A percentile compares a stretch with the other conserved stretches of the same genome.
Conservation (phyloP, 208 protist genomes). For the Leishmania guyanensis region DNA sequence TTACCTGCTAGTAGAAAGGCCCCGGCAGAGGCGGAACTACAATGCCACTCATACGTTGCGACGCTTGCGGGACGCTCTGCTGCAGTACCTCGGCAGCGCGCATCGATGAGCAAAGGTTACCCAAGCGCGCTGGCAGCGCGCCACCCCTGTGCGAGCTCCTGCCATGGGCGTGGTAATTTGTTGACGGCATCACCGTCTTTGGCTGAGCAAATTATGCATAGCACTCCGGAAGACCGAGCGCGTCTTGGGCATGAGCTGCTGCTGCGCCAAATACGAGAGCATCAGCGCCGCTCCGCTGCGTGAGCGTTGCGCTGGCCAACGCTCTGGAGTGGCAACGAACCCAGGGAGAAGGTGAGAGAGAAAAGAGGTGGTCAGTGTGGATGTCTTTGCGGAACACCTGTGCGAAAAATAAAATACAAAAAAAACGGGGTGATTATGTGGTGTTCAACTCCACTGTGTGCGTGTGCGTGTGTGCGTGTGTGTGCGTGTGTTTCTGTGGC, state of each 20-base stretch:
- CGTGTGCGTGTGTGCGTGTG: background rate
- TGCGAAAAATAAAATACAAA: too few relatives aligned
- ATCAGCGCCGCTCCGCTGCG: constrained; percentile 15
- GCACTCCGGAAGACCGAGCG: constrained; percentile 26
- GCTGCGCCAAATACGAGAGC: constrained; percentile 49
- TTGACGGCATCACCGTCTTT: constrained; percentile 3
- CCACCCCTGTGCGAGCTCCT: background rate
- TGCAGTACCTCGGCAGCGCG: background rate
- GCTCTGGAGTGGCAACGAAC: background rate
- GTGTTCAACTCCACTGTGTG: background rate
- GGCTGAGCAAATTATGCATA: constrained; percentile 27
- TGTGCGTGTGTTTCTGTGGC: background rate
- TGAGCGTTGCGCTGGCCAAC: background rate
- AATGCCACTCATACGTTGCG: background rate
- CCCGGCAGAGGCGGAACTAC: background rate
- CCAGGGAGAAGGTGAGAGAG: background rate
- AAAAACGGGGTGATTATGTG: background rate
- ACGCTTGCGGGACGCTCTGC: background rate
- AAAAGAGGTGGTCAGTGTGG: background rate
- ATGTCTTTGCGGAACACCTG: background rate
- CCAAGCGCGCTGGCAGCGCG: background rate
- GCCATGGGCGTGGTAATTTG: background rate
- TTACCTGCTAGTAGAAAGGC: background rate
- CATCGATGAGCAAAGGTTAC: background rate
- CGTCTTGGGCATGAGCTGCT: constrained; percentile 68